Evolutionary conservation across 192 early-diverging fungal species (phyloP), one percentile per base, ranked within the genome.

Genomic region (Funneliformis mosseae): DNA sequence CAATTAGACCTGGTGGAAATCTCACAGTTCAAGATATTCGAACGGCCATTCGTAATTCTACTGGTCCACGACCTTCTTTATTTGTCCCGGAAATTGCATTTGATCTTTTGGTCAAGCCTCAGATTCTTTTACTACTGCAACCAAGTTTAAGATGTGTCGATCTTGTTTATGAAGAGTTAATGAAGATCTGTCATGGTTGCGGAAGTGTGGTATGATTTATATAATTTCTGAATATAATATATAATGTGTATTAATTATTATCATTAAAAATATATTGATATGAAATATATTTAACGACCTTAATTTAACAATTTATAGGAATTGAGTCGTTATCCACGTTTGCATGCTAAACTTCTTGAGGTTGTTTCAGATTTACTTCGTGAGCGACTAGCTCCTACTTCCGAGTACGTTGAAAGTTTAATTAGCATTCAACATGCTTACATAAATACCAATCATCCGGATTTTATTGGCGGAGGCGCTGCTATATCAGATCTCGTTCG

Each of bases 71-170:
- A 11, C 90, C 93, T 11, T 93, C 92, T 25, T 87, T 95, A 18
- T 95, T 95, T 88, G 93, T 95, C 14, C 94, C 94, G 12, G 94
- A 95, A 81, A 89, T 94, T 81, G 94, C 94, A 10, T 95, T 95
- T 87, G 93, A 95, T 81, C 87, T 95, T 38, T 76, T 95, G 43
- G 94, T 95, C 74, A 93, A 92, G 79, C 94, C 94, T 55, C 93
- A 94, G 82, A 94, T 95, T 75, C 91, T 90, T 75, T 80, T 90
- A 41, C 86, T 95, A 21, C 93, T 94, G 82, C 83, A 91, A 12
- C 93, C 94, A 9, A 92, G 92, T 64, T 86, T 93, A 84, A 87
- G 93, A 74, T 95, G 94, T 79, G 94, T 95, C 33, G 93, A 95
- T 80, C 87, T 93, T 28, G 94, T 91, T 2, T 94, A 95, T 85